These are phyloP conservation scores for Colletotrichum acutatum DNA, from an alignment of 2,329 filamentous ascomycete genomes.

Conservation along the genomic window DNA sequence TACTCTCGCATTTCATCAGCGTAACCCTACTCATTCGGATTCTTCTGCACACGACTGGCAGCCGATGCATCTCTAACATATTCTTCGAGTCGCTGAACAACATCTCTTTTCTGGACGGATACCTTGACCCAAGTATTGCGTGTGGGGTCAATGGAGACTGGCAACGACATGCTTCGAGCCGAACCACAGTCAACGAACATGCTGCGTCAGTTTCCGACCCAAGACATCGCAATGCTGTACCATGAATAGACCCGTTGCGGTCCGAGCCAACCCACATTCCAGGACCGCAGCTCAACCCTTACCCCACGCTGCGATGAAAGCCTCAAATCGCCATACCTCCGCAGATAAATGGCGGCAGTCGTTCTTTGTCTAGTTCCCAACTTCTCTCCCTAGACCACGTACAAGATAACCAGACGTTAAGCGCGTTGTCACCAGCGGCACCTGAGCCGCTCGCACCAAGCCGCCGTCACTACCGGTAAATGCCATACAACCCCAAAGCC, in stretches of 20 bases:
- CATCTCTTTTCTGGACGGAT: background rate
- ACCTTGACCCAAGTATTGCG: background rate
- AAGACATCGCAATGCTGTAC: background rate
- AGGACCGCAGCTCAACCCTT: background rate
- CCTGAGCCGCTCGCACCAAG: background rate
- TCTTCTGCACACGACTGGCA: background rate
- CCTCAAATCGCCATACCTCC: background rate
- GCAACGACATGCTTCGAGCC: constrained; percentile 1
- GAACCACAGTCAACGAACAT: background rate
- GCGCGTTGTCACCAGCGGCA: background rate
- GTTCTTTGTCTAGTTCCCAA: background rate
- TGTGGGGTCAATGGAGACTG: background rate
- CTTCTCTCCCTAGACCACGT: no score
- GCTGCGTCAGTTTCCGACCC: background rate
- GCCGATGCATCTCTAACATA: background rate
- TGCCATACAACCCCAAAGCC: background rate
- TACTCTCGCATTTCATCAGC: background rate
- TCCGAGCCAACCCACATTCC: constrained; percentile 2
- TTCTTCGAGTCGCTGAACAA: background rate
- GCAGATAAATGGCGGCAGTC: background rate
- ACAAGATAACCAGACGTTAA: background rate
- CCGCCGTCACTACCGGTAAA: background rate
- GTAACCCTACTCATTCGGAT: background rate
- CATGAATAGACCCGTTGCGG: background rate
- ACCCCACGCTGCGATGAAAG: background rate